phyloP scores from a whole-genome alignment of 2,329 filamentous ascomycete species.

The Didymella glomerata region DNA sequence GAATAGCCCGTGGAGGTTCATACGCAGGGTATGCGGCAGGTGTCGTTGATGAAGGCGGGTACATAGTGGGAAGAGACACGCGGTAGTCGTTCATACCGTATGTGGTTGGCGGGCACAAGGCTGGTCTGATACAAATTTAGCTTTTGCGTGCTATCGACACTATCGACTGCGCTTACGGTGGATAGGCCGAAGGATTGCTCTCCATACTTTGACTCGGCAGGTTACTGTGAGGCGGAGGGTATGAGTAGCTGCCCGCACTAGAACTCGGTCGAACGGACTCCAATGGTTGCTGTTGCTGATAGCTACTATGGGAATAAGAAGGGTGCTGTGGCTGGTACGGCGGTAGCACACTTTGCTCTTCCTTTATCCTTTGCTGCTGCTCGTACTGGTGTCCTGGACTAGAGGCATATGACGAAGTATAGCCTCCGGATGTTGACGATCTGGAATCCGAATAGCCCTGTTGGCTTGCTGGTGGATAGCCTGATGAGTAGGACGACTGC shows the following conservation, averaged over 20 bases:
- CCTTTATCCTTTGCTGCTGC: slow-evolving; percentile 37
- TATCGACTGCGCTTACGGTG: slow-evolving; percentile 37
- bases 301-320: slow-evolving; percentile 44
- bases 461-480: slow-evolving; percentile 42
- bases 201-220: slow-evolving; percentile 41
- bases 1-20: slow-evolving; percentile 36
- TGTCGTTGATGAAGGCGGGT: slow-evolving; percentile 46
- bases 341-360: slow-evolving; percentile 40
- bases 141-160: neutral
- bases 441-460: slow-evolving; percentile 43
- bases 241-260: slow-evolving; percentile 42
- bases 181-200: slow-evolving; percentile 43
- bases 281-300: slow-evolving; percentile 45
- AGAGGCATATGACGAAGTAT: slow-evolving; percentile 41
- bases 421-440: slow-evolving; percentile 38
- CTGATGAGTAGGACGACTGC: slow-evolving; percentile 43
- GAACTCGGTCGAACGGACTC: slow-evolving; percentile 42
- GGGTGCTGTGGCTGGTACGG: slow-evolving; percentile 42
- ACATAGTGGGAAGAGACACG: slow-evolving; percentile 46
- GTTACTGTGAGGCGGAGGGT: slow-evolving; percentile 43
- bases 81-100: slow-evolving; percentile 48
- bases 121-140: slow-evolving; percentile 31
- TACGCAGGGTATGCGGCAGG: slow-evolving; percentile 46
- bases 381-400: slow-evolving; percentile 39
- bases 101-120: slow-evolving; percentile 45